These are phyloP conservation scores for Mucor plumbeus DNA, from an alignment of 371 early-diverging fungal species.

Conservation along the genomic window DNA sequence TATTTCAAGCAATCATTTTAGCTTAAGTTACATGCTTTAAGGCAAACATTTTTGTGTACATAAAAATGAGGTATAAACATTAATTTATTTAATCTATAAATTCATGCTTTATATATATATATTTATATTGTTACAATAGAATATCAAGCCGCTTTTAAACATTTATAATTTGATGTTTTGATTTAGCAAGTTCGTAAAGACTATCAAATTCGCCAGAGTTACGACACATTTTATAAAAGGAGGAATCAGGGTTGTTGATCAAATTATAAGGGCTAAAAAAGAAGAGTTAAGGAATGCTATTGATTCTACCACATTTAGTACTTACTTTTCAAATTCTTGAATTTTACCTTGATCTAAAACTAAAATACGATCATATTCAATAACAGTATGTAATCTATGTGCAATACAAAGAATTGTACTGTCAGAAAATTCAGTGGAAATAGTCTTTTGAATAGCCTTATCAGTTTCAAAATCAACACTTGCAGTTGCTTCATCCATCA, in stretches of 20 bases:
- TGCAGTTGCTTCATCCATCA: slow-evolving; percentile 67
- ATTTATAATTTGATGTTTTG: slow-evolving; percentile 21
- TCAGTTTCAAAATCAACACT: slow-evolving; percentile 74
- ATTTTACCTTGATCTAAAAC: slow-evolving; percentile 50
- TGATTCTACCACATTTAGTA: background rate
- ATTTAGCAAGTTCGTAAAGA: slow-evolving; percentile 51
- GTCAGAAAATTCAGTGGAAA: slow-evolving; percentile 63
- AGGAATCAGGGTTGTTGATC: slow-evolving; percentile 47
- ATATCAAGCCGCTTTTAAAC: background rate
- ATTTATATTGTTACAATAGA: too few relatives aligned
- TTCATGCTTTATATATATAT: too few relatives aligned
- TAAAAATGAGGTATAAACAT: too few relatives aligned
- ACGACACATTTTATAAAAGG: slow-evolving; percentile 69
- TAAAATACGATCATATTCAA: slow-evolving; percentile 55
- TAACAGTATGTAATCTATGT: slow-evolving; percentile 66
- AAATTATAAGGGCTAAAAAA: slow-evolving; percentile 52
- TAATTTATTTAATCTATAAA: too few relatives aligned
- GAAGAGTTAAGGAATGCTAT: background rate
- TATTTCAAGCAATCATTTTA: too few relatives aligned
- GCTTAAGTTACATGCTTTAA: too few relatives aligned
- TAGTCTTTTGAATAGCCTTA: slow-evolving; percentile 62
- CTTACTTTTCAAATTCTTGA: slow-evolving; percentile 44
- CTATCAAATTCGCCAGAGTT: slow-evolving; percentile 70
- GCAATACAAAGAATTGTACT: slow-evolving; percentile 73
- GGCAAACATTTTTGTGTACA: too few relatives aligned